A percentile compares a stretch with the other conserved stretches of the same genome.
Evolutionary conservation across 768 basidiomycete genomes (phyloP).

Genomic region (Xerocomellus chrysenteron): DNA sequence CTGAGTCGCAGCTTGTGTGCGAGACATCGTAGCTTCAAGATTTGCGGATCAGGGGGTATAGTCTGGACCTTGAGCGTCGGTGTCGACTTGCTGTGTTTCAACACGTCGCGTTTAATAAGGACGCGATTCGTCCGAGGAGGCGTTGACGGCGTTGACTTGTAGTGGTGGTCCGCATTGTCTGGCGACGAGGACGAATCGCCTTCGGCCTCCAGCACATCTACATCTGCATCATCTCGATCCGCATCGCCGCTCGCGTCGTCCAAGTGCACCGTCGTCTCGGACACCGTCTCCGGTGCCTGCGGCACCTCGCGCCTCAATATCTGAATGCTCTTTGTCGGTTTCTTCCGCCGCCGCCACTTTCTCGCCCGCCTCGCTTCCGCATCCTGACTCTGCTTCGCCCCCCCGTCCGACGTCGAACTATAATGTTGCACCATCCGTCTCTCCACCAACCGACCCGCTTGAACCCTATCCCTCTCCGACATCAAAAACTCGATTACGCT

Average conservation of each 20-base stretch:
- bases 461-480: constrained; percentile 61
- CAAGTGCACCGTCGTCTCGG: constrained; percentile 22
- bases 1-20: constrained; percentile 55
- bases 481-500: constrained; percentile 75
- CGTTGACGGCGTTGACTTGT: constrained; percentile 32
- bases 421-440: constrained; percentile 26
- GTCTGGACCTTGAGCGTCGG: constrained; percentile 42
- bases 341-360: constrained; percentile 39
- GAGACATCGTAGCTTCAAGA: constrained; percentile 51
- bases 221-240: constrained; percentile 22
- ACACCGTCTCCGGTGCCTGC: constrained; percentile 20
- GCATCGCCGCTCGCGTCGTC: constrained; percentile 29
- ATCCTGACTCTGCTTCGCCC: constrained; percentile 38
- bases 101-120: constrained; percentile 20
- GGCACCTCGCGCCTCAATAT: constrained; percentile 24
- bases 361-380: constrained; percentile 39
- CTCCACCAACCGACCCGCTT: constrained; percentile 39
- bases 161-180: constrained; percentile 18
- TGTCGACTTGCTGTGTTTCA: constrained; percentile 48
- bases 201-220: constrained; percentile 17
- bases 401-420: constrained; percentile 37
- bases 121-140: constrained; percentile 27
- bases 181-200: constrained; percentile 31
- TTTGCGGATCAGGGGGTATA: constrained; percentile 46
- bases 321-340: constrained; percentile 29